Conservation (phyloP, 2,329 filamentous ascomycete species). For the Talaromyces sp. region DNA sequence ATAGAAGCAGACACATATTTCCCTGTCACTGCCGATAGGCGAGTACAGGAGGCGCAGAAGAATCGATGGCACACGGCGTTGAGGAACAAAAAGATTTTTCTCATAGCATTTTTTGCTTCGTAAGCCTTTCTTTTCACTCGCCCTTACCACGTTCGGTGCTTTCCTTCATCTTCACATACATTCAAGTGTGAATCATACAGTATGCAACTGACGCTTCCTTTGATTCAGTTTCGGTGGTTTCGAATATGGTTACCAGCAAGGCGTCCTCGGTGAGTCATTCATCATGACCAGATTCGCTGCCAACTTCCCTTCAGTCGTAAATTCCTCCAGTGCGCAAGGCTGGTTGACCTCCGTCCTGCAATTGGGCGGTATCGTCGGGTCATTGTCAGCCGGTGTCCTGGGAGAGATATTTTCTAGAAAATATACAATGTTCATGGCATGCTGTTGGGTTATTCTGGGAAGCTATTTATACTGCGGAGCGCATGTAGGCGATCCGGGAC, state of each 20-base stretch:
- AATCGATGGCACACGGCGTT: constrained; percentile 28
- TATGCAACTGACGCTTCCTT: neutral
- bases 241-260: constrained; percentile 49
- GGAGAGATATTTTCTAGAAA: constrained; percentile 52
- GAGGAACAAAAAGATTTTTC: constrained; percentile 48
- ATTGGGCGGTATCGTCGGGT: constrained; percentile 46
- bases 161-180: neutral
- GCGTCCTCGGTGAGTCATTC: constrained; percentile 43
- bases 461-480: constrained; percentile 35
- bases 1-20: neutral
- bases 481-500: constrained; percentile 24
- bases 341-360: constrained; percentile 53
- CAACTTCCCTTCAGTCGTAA: constrained; percentile 45
- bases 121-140: constrained; percentile 17
- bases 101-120: constrained; percentile 51
- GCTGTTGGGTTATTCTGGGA: constrained; percentile 46
- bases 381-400: constrained; percentile 44
- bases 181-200: neutral
- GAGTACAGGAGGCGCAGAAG: constrained; percentile 24
- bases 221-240: constrained; percentile 42
- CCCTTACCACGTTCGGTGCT: too few species aligned
- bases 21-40: constrained; percentile 18
- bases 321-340: constrained; percentile 37
- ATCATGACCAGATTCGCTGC: constrained; percentile 51
- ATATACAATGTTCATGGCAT: constrained; percentile 51